Conservation (phyloP, 768 basidiomycete genomes). For the Collybia sordida region DNA sequence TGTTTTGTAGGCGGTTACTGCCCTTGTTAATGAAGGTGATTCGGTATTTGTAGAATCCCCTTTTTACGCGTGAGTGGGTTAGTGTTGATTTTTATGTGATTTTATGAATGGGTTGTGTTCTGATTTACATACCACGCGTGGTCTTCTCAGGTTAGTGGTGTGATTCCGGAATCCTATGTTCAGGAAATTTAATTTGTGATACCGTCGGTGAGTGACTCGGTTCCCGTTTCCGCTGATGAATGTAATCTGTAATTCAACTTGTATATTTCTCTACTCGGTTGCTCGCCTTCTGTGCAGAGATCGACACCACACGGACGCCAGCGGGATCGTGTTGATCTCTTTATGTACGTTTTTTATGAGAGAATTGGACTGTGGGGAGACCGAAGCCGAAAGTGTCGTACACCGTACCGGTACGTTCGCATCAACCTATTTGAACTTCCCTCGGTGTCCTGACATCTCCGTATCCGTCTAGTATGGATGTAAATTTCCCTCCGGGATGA, state of each 20-base stretch:
- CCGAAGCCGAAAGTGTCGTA: conserved; percentile 57
- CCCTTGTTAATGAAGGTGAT: conserved; percentile 76
- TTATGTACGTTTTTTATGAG: conserved; percentile 63
- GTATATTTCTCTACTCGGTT: neutral
- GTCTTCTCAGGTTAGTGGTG: conserved; percentile 48
- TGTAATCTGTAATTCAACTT: too few species aligned
- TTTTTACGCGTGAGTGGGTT: conserved; percentile 60
- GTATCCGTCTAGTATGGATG: conserved; percentile 76
- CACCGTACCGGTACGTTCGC: conserved; percentile 55
- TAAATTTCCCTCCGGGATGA: conserved; percentile 83
- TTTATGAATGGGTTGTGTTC: neutral
- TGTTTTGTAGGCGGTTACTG: conserved; percentile 57
- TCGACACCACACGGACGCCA: conserved; percentile 67
- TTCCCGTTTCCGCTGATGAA: too few species aligned
- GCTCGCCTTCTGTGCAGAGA: conserved; percentile 46
- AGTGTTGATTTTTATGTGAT: too few species aligned
- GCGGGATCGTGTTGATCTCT: conserved; percentile 58
- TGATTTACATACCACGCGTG: conserved; percentile 7
- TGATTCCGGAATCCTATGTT: conserved; percentile 67
- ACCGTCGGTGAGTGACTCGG: too few species aligned
- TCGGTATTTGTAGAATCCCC: conserved; percentile 50
- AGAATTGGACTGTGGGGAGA: conserved; percentile 67
- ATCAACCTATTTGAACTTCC: too few species aligned
- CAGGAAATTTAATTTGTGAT: conserved; percentile 41
- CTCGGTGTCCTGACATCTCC: too few species aligned